These are phyloP conservation scores for Brassica rapa DNA, from an alignment of 345 rosid species.

Conservation along the genomic window DNA sequence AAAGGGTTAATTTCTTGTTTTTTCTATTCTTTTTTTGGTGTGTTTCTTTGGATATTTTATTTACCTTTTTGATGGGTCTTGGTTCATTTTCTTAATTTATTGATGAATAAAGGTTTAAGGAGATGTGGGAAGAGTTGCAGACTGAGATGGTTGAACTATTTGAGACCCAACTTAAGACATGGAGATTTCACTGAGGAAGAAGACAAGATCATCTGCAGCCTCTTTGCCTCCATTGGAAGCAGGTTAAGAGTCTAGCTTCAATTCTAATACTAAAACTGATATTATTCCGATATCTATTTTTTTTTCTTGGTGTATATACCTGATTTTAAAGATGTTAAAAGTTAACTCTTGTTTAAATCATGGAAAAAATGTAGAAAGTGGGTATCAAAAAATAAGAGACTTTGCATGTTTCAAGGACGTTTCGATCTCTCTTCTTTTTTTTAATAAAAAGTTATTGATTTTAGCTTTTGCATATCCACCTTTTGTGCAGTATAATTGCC, in stretches of 20 bases:
- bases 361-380: constrained; percentile 14
- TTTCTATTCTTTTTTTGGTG: neutral
- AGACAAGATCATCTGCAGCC: constrained; percentile 68
- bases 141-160: constrained; percentile 87
- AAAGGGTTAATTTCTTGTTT: neutral
- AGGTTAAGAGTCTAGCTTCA: constrained; percentile 47
- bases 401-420: constrained; percentile 37
- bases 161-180: constrained; percentile 86
- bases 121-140: constrained; percentile 97
- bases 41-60: neutral
- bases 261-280: neutral
- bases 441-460: neutral
- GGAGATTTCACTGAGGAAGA: constrained; percentile 87
- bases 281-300: neutral
- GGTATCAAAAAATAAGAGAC: constrained; percentile 23
- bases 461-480: constrained; percentile 32
- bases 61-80: constrained; percentile 6
- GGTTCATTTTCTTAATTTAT: neutral
- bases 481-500: constrained; percentile 41
- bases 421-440: constrained; percentile 14
- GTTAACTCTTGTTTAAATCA: constrained; percentile 8
- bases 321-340: neutral
- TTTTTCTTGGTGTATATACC: neutral
- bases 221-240: constrained; percentile 83
- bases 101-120: constrained; percentile 54